Evolutionary conservation across 305 asterid genomes (phyloP).

Genomic region (Solanum hybrid): DNA sequence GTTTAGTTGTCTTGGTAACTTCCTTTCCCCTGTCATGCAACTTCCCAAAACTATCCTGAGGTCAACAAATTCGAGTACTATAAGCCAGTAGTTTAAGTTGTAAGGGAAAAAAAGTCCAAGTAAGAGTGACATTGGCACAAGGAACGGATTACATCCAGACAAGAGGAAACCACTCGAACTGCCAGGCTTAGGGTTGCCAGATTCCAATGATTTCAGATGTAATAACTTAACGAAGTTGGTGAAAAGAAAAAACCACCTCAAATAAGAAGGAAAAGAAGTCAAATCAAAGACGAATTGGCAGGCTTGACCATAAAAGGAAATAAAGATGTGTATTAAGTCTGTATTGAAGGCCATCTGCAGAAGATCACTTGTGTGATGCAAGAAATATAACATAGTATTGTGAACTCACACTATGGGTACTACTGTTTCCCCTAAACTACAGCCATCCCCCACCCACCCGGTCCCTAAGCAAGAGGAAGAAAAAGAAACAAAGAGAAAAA

Average conservation of each 20-base stretch:
- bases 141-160: not conserved
- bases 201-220: not conserved
- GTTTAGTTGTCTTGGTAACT: conserved; percentile 62
- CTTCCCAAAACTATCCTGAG: conserved; percentile 76
- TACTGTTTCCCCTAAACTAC: not conserved
- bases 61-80: conserved; percentile 3
- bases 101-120: not conserved
- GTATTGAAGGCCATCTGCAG: not conserved
- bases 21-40: conserved; percentile 63
- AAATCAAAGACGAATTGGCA: not conserved
- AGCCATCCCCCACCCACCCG: not conserved
- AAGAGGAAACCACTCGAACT: not conserved
- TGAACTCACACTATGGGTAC: not conserved
- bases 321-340: not conserved
- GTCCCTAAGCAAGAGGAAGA: not conserved
- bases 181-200: not conserved
- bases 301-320: not conserved
- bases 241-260: not conserved
- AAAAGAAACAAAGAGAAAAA: not conserved
- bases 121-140: not conserved
- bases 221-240: not conserved
- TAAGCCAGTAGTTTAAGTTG: not conserved
- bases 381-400: not conserved
- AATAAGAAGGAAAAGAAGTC: not conserved
- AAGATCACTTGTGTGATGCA: not conserved